Conservation (phyloP, 1,284 basidiomycete species). For the Cryptococcus deneoformans region DNA sequence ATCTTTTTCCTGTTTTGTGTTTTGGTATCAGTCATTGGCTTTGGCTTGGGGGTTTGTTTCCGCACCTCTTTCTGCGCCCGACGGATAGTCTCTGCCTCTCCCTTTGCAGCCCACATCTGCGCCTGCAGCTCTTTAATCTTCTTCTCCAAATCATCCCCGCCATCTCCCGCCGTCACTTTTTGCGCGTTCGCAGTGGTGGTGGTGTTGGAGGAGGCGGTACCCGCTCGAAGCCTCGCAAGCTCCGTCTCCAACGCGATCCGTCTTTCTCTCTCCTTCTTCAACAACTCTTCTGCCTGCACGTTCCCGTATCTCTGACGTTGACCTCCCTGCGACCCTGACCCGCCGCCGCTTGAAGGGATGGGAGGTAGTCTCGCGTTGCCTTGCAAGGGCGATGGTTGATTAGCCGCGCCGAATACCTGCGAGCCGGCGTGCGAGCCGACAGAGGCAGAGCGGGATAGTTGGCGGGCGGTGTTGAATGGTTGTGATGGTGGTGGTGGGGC, state of each 20-base stretch:
- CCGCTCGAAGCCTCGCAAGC: constrained; percentile 5
- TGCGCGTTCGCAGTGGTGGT: no score
- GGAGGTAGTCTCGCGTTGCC: no score
- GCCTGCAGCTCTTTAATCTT: constrained; percentile 22
- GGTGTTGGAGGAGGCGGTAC: no score
- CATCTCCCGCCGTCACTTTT: not conserved
- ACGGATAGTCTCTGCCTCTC: constrained; percentile 32
- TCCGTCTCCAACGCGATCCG: constrained; percentile 25
- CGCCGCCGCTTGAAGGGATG: no score
- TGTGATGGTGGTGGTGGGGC: not conserved
- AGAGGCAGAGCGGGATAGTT: constrained; percentile 33
- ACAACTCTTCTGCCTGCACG: constrained; percentile 7
- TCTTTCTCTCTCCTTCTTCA: constrained; percentile 28
- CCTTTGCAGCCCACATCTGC: constrained; percentile 34
- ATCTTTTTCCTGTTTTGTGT: constrained; percentile 12
- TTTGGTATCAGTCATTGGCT: not conserved
- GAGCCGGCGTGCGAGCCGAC: constrained; percentile 28
- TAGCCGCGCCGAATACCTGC: no score
- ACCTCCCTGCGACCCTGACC: no score
- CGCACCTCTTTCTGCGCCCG: constrained; percentile 32
- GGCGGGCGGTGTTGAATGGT: constrained; percentile 5
- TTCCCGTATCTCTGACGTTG: no score
- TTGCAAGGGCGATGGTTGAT: no score
- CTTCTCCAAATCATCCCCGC: constrained; percentile 2
- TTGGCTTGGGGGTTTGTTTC: not conserved